Percentiles rank a stretch among this genome's conserved stretches.
phyloP scores from a whole-genome alignment of 352 stramenopile species.

The Globisporangium takayamanum region DNA sequence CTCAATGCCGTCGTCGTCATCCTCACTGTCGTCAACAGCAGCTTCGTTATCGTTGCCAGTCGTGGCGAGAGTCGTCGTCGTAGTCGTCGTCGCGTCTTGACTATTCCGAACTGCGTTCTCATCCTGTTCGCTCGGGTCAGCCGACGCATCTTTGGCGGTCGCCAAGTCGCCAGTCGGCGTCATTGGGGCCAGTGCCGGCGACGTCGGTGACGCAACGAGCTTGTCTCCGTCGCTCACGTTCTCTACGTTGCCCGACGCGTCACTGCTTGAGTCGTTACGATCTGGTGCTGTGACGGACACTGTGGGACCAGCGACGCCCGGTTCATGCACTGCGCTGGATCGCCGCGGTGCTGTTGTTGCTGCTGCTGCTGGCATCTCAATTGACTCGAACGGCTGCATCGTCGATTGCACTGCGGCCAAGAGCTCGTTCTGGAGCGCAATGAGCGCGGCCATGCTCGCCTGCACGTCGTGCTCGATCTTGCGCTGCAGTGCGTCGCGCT shows the following conservation, averaged over 20 bases:
- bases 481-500: constrained; percentile 39
- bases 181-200: no score
- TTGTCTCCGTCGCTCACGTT: no score
- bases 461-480: constrained; percentile 43
- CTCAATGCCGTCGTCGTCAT: not conserved
- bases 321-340: no score
- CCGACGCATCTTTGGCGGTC: no score
- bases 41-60: not conserved
- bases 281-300: no score
- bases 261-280: no score
- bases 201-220: no score
- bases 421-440: constrained; percentile 44
- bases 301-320: no score
- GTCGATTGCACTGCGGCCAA: constrained; percentile 27
- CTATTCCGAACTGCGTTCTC: not conserved
- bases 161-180: no score
- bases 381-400: constrained; percentile 28
- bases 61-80: not conserved
- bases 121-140: not conserved
- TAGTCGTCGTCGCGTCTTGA: not conserved
- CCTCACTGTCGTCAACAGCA: not conserved
- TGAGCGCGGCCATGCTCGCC: constrained; percentile 39
- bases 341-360: not conserved
- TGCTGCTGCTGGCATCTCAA: not conserved
- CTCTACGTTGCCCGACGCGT: no score